A percentile compares a stretch with the other conserved stretches of the same genome.
Evolutionary conservation across 23 red algal species (phyloP).

Genomic region (Chondrus crispus): DNA sequence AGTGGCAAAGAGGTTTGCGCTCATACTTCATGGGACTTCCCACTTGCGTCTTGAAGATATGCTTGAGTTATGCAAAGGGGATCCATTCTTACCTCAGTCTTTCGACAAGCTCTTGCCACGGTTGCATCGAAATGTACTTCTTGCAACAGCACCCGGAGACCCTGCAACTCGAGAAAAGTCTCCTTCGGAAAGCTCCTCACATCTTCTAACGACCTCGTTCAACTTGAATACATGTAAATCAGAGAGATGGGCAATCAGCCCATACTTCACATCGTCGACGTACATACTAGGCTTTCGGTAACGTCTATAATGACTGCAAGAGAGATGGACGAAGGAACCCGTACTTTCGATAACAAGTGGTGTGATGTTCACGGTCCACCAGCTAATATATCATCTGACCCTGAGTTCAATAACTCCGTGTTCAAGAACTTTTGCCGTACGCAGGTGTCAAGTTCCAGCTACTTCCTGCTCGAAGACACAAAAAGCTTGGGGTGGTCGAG

Average conservation of each 20-base stretch:
- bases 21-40: neutral
- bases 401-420: neutral
- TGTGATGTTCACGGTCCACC: conserved; percentile 7
- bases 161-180: neutral
- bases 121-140: neutral
- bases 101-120: neutral
- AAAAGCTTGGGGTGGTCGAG: conserved; percentile 1
- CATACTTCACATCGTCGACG: neutral
- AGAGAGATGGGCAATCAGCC: neutral
- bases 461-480: neutral
- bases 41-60: neutral
- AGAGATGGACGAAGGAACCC: neutral
- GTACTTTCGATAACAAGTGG: neutral
- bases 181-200: neutral
- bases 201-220: neutral
- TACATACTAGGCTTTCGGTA: neutral
- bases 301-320: neutral
- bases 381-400: neutral
- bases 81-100: neutral
- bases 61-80: neutral
- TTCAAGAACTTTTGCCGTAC: neutral
- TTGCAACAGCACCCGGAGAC: neutral
- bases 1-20: neutral
- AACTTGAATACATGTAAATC: conserved; percentile 1
- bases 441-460: neutral